Evolutionary conservation across 2,329 filamentous ascomycete genomes (phyloP).

Genomic region (Ophiostoma sp.): DNA sequence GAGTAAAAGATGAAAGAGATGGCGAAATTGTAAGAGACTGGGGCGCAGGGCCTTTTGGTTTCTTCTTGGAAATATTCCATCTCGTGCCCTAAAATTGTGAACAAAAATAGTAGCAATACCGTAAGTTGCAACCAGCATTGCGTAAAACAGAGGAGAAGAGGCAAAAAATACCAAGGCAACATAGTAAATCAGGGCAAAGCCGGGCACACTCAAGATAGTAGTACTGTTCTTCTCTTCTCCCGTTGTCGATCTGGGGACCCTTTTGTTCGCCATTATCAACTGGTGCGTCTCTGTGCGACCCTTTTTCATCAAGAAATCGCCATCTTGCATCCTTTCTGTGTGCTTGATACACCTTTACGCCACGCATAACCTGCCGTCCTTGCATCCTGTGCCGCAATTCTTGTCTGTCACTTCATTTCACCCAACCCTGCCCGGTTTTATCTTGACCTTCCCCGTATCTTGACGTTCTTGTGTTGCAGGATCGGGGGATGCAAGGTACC

Average conservation of each 20-base stretch:
- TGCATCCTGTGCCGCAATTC: neutral
- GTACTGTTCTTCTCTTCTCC: neutral
- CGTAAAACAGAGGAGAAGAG: neutral
- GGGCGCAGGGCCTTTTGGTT: neutral
- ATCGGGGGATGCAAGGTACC: slow-evolving; percentile 14
- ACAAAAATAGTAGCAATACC: neutral
- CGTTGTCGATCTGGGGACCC: neutral
- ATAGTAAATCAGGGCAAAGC: neutral
- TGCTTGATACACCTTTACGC: neutral
- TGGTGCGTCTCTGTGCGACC: neutral
- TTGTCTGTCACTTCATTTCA: neutral
- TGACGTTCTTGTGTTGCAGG: neutral
- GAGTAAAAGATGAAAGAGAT: neutral
- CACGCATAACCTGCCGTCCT: neutral
- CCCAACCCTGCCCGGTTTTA: neutral
- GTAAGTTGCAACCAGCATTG: neutral
- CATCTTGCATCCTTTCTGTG: neutral
- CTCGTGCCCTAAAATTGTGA: neutral
- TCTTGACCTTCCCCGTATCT: neutral
- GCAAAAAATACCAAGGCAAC: neutral
- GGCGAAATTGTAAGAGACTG: neutral
- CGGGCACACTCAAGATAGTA: neutral
- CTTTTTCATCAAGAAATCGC: neutral
- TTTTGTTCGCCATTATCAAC: neutral
- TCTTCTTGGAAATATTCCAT: neutral